These are phyloP conservation scores for Cutaneotrichosporon sp. DNA, from an alignment of 1,284 basidiomycete genomes.

Conservation along the genomic window DNA sequence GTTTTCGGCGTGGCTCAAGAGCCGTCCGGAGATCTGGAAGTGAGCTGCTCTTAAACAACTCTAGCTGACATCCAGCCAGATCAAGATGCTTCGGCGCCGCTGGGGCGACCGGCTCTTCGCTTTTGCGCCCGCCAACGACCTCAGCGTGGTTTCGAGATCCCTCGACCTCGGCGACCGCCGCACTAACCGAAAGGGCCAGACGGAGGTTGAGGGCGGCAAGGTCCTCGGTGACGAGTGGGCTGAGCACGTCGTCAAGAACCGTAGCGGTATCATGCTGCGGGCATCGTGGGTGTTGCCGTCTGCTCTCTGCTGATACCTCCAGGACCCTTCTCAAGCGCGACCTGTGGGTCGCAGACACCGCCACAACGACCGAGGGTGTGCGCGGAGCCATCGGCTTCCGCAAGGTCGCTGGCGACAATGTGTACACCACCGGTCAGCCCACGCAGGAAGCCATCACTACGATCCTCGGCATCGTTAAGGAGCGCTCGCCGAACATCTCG, in stretches of 20 bases:
- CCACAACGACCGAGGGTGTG: constrained; percentile 64
- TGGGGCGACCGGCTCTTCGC: constrained; percentile 76
- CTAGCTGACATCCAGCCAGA: constrained; percentile 63
- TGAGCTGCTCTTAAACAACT: constrained; percentile 58
- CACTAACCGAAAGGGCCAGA: constrained; percentile 18
- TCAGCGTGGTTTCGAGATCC: constrained; percentile 58
- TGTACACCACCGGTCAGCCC: constrained; percentile 87
- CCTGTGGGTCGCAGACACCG: constrained; percentile 77
- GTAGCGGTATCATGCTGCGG: constrained; percentile 89
- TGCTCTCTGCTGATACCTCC: constrained; percentile 1
- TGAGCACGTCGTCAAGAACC: constrained; percentile 87
- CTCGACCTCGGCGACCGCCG: constrained; percentile 37
- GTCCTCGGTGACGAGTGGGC: constrained; percentile 92
- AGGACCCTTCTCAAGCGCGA: constrained; percentile 68
- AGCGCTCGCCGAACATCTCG: constrained; percentile 63
- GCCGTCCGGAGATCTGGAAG: constrained; percentile 93
- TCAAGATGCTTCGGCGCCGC: constrained; percentile 76
- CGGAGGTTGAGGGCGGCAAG: constrained; percentile 74
- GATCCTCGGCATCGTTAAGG: constrained; percentile 71
- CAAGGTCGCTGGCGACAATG: constrained; percentile 75
- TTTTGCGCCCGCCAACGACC: constrained; percentile 84
- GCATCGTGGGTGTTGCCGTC: constrained; percentile 63
- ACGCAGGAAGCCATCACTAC: constrained; percentile 85
- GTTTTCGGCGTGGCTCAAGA: constrained; percentile 86
- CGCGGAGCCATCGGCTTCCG: constrained; percentile 95